phyloP scores from a whole-genome alignment of 495 filamentous ascomycete species.

The Hypoxylon intermedium region DNA sequence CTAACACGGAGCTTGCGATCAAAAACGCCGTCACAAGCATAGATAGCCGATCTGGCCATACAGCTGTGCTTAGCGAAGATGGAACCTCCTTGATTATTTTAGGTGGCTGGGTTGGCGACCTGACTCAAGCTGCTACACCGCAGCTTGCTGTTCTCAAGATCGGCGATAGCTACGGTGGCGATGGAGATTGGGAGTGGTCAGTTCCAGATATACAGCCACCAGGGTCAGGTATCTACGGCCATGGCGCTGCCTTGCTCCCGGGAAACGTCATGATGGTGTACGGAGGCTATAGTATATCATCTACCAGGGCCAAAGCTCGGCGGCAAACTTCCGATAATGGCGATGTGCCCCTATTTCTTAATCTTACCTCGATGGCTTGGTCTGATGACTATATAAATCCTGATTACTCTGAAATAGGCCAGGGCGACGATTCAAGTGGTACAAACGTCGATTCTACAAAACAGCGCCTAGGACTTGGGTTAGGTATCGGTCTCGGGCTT shows the following conservation, averaged over 20 bases:
- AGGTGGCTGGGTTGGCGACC: constrained; percentile 91
- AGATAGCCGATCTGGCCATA: constrained; percentile 86
- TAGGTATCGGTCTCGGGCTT: constrained; percentile 75
- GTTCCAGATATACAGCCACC: constrained; percentile 62
- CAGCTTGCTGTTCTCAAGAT: constrained; percentile 79
- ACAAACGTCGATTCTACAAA: constrained; percentile 19
- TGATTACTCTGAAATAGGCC: constrained; percentile 20
- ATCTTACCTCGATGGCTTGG: constrained; percentile 78
- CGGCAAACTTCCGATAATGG: constrained; percentile 47
- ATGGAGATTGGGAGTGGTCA: constrained; percentile 75
- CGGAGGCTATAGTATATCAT: constrained; percentile 77
- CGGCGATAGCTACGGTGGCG: constrained; percentile 71
- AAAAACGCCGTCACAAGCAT: constrained; percentile 49
- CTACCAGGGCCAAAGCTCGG: constrained; percentile 48
- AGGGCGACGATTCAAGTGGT: constrained; percentile 26
- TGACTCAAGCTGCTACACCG: constrained; percentile 73
- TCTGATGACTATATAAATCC: constrained; percentile 71
- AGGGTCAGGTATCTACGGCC: constrained; percentile 74
- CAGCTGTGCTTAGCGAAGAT: constrained; percentile 77
- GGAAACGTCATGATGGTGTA: constrained; percentile 90
- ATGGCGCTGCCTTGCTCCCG: constrained; percentile 82
- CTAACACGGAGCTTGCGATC: constrained; percentile 40
- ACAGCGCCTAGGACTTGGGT: constrained; percentile 68
- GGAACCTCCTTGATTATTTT: constrained; percentile 75
- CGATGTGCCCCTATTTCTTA: constrained; percentile 70